A percentile compares a stretch with the other conserved stretches of the same genome.
Conservation (phyloP, 257 asterid genomes). For the Parsonsia alboflavescens region DNA sequence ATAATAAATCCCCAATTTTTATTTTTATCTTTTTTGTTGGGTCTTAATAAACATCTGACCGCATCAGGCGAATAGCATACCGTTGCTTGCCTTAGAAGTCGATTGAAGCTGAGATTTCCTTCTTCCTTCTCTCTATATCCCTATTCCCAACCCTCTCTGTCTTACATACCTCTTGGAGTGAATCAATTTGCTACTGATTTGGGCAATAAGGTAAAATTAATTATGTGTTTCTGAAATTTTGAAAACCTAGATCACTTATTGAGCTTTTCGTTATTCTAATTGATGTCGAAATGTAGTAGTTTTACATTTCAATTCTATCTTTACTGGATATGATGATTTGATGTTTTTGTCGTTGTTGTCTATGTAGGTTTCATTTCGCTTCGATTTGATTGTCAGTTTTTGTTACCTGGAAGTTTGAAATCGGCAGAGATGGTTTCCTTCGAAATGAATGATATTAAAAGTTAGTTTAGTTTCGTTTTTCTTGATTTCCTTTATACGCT, state of each 20-base stretch:
- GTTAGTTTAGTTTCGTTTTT: constrained; percentile 29
- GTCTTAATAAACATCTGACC: neutral
- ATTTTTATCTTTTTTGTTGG: no score
- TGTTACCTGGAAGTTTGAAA: neutral
- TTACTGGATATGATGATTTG: neutral
- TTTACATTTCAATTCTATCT: neutral
- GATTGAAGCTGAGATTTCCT: no score
- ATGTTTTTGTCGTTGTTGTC: neutral
- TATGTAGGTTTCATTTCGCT: constrained; percentile 8
- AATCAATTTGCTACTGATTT: constrained; percentile 5
- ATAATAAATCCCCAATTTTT: no score
- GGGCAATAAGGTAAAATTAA: neutral
- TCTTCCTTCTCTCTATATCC: neutral
- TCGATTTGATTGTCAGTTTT: neutral
- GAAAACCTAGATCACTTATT: constrained; percentile 12
- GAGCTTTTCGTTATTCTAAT: neutral
- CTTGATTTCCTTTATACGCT: neutral
- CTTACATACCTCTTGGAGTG: neutral
- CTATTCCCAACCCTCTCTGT: neutral
- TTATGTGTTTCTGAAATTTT: neutral
- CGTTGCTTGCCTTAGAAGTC: constrained; percentile 15
- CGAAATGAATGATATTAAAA: constrained; percentile 82
- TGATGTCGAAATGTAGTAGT: neutral
- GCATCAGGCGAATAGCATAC: constrained; percentile 11
- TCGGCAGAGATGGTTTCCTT: constrained; percentile 56